phyloP scores from a whole-genome alignment of 1,139 yeast genomes.

The Arxiozyma telluris region DNA sequence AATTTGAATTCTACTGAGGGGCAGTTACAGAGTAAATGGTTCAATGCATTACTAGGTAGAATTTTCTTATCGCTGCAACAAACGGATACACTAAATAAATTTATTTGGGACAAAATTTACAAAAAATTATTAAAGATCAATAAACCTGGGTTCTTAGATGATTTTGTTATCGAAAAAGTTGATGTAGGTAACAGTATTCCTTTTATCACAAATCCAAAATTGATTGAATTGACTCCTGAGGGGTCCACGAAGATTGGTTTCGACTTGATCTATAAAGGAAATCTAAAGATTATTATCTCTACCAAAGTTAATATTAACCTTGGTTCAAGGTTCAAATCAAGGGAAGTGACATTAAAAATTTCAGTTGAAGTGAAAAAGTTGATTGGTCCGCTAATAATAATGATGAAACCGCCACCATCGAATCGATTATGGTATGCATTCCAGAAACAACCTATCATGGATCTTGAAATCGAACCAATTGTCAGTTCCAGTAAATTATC shows the following conservation, averaged over 20 bases:
- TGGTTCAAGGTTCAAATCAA: slow-evolving; percentile 64
- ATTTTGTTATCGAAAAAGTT: slow-evolving; percentile 63
- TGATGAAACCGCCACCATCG: slow-evolving; percentile 83
- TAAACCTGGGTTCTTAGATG: slow-evolving; percentile 80
- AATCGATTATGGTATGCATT: slow-evolving; percentile 86
- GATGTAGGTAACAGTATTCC: slow-evolving; percentile 79
- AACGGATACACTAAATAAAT: slow-evolving; percentile 55
- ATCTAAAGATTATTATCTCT: slow-evolving; percentile 62
- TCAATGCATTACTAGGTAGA: slow-evolving; percentile 79
- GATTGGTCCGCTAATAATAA: slow-evolving; percentile 63
- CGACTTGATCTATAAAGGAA: slow-evolving; percentile 63
- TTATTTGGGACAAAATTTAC: slow-evolving; percentile 50
- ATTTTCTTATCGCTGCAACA: slow-evolving; percentile 66
- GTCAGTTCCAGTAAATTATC: slow-evolving; percentile 77
- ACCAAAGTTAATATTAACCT: slow-evolving; percentile 69
- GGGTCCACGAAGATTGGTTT: slow-evolving; percentile 63
- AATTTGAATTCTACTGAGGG: slow-evolving; percentile 74
- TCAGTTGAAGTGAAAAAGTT: slow-evolving; percentile 61
- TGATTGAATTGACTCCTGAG: slow-evolving; percentile 67
- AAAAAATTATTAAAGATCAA: slow-evolving; percentile 71
- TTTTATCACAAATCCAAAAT: slow-evolving; percentile 59
- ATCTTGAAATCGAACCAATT: slow-evolving; percentile 73
- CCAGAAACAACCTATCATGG: slow-evolving; percentile 67
- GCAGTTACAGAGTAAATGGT: slow-evolving; percentile 78
- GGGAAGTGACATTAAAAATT: slow-evolving; percentile 69